Evolutionary conservation across 2,329 filamentous ascomycete genomes (phyloP).

Genomic region (Calonectria naviculata): DNA sequence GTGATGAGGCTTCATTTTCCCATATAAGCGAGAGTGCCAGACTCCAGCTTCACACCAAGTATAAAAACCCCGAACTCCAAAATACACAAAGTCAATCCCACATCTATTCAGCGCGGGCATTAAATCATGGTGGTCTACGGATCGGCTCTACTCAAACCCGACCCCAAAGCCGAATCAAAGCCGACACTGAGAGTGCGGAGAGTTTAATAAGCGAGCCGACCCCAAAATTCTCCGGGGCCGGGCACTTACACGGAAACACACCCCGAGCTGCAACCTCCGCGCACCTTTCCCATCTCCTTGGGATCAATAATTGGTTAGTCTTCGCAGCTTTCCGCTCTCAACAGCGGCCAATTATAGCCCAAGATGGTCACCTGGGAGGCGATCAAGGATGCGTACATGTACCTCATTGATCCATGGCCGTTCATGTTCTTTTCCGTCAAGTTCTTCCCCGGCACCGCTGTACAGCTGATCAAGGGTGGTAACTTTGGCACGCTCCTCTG

Average conservation of each 20-base stretch:
- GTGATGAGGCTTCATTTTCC: not conserved
- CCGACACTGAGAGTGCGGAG: not conserved
- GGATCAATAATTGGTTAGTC: not conserved
- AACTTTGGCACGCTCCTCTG: slow-evolving; percentile 53
- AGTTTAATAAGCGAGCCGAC: slow-evolving; percentile 7
- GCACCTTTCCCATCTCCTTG: not conserved
- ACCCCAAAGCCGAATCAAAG: not conserved
- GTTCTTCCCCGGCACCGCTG: slow-evolving; percentile 64
- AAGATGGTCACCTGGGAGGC: slow-evolving; percentile 40
- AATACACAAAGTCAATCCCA: not conserved
- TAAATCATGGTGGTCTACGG: not conserved
- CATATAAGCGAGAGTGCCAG: not conserved
- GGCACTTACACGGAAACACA: slow-evolving; percentile 6
- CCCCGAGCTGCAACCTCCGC: not conserved
- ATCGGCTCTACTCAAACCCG: slow-evolving; percentile 9
- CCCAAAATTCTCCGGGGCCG: not conserved
- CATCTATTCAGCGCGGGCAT: not conserved
- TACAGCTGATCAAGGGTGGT: slow-evolving; percentile 49
- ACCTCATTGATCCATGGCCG: slow-evolving; percentile 60
- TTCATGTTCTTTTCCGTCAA: slow-evolving; percentile 62
- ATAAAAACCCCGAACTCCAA: not conserved
- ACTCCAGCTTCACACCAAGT: not conserved
- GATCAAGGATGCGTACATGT: slow-evolving; percentile 40
- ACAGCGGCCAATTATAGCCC: not conserved
- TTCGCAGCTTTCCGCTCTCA: not conserved